Conservation (phyloP, 441 rosid species). For the California macrophylla region DNA sequence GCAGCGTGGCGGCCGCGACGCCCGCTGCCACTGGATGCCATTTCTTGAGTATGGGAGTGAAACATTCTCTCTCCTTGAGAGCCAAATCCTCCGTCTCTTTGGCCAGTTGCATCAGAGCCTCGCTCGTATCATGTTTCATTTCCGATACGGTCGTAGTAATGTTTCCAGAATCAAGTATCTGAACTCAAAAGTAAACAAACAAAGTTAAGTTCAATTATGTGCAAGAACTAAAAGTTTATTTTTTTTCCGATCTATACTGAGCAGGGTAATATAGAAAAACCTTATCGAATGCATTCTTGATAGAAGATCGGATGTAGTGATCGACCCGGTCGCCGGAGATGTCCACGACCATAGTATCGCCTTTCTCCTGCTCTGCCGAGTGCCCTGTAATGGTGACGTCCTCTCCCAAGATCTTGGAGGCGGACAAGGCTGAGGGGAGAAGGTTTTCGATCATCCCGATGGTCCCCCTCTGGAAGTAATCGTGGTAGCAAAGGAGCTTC, state of each 20-base stretch:
- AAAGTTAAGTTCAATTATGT: no score
- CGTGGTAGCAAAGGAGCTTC: slow-evolving; percentile 66
- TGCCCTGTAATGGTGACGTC: slow-evolving; percentile 41
- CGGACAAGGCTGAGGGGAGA: slow-evolving; percentile 56
- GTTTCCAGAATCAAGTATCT: slow-evolving; percentile 57
- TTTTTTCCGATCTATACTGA: not conserved
- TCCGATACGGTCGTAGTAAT: slow-evolving; percentile 32
- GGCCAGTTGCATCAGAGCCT: slow-evolving; percentile 50
- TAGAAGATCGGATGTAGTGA: slow-evolving; percentile 62
- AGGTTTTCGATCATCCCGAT: slow-evolving; percentile 57
- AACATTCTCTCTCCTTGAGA: slow-evolving; percentile 55
- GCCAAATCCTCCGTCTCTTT: slow-evolving; percentile 77
- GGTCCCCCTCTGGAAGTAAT: slow-evolving; percentile 53
- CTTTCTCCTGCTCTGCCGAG: slow-evolving; percentile 30
- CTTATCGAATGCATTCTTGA: slow-evolving; percentile 59
- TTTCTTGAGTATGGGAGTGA: slow-evolving; percentile 62
- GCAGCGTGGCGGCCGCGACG: slow-evolving; percentile 59
- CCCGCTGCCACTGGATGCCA: slow-evolving; percentile 62
- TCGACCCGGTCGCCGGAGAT: slow-evolving; percentile 51
- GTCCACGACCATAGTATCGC: slow-evolving; percentile 38
- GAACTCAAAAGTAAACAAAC: no score
- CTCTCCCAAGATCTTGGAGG: slow-evolving; percentile 62
- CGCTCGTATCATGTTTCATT: slow-evolving; percentile 43
- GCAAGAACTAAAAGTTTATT: no score
- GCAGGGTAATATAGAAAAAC: slow-evolving; percentile 19